A percentile compares a stretch with the other conserved stretches of the same genome.
Evolutionary conservation across 495 filamentous ascomycete species (phyloP).

Genomic region (Diplogelasinospora grovesii): DNA sequence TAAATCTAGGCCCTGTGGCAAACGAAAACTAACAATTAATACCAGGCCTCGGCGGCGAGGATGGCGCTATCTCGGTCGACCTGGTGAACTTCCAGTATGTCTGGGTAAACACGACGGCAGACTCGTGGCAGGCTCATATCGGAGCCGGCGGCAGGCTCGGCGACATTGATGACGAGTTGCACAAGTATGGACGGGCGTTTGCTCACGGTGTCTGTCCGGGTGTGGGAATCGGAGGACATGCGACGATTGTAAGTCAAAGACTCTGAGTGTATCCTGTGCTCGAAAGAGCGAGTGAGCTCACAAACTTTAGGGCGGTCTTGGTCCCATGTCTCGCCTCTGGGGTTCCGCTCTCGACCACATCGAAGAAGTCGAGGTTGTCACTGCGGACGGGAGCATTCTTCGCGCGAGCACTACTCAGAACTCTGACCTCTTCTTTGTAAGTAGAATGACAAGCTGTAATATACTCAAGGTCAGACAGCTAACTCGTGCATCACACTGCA

Average conservation of each 20-base stretch:
- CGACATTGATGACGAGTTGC: slow-evolving; percentile 4
- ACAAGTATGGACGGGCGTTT: not conserved
- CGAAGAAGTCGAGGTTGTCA: slow-evolving; percentile 4
- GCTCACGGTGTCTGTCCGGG: slow-evolving; percentile 3
- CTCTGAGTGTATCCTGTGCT: too few species aligned
- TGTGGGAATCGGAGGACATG: slow-evolving; percentile 2
- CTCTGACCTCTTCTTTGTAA: slow-evolving; percentile 1
- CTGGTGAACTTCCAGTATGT: slow-evolving; percentile 1
- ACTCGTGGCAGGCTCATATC: slow-evolving; percentile 2
- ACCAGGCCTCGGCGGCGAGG: not conserved
- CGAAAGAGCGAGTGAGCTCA: too few species aligned
- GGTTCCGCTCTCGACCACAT: slow-evolving; percentile 2
- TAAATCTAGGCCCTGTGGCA: too few species aligned
- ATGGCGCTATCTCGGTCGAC: slow-evolving; percentile 3
- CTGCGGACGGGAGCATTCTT: not conserved
- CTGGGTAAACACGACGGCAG: slow-evolving; percentile 3
- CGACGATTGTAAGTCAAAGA: not conserved
- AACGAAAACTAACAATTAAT: too few species aligned
- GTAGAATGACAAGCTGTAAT: too few species aligned
- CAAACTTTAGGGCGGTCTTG: not conserved
- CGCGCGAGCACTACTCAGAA: not conserved
- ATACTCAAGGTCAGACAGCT: too few species aligned
- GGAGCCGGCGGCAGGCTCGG: slow-evolving; percentile 2
- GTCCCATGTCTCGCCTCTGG: slow-evolving; percentile 3
- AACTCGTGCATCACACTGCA: not conserved